Evolutionary conservation across 2,329 filamentous ascomycete genomes (phyloP).

Genomic region (Clarireedia monteithiana): DNA sequence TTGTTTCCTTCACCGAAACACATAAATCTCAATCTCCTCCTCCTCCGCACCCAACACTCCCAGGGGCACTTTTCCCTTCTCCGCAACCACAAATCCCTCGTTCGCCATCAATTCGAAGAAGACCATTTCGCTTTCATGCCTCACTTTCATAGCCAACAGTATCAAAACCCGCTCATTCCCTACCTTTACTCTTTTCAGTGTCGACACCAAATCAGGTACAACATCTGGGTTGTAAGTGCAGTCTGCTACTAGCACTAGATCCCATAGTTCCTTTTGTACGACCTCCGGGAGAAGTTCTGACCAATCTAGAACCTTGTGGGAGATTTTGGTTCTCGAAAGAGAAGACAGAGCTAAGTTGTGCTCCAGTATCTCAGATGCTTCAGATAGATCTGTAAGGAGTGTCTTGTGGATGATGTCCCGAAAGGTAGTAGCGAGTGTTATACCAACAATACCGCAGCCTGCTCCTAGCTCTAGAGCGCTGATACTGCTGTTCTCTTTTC

Average conservation of each 20-base stretch:
- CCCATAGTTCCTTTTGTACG: conserved; percentile 32
- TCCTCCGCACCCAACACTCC: conserved; percentile 20
- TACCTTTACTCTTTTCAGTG: conserved; percentile 34
- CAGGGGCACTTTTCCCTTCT: conserved; percentile 15
- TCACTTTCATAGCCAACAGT: conserved; percentile 59
- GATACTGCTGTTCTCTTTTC: conserved; percentile 24
- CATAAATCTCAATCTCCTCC: conserved; percentile 25
- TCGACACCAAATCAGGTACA: conserved; percentile 53
- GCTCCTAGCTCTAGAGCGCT: conserved; percentile 57
- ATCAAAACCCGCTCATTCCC: conserved; percentile 12
- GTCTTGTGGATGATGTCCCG: conserved; percentile 33
- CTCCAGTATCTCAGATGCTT: conserved; percentile 52
- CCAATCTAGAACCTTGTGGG: conserved; percentile 53
- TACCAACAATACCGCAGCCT: conserved; percentile 61
- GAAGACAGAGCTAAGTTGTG: conserved; percentile 35
- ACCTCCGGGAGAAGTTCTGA: conserved; percentile 38
- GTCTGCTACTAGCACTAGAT: conserved; percentile 59
- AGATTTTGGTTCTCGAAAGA: conserved; percentile 28
- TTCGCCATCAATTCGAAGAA: conserved; percentile 56
- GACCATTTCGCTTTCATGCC: conserved; percentile 56
- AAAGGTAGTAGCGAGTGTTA: conserved; percentile 41
- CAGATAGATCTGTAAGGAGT: conserved; percentile 56
- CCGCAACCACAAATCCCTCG: conserved; percentile 14
- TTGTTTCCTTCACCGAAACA: conserved; percentile 16
- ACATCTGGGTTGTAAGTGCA: conserved; percentile 68